Conservation (phyloP, 108 stramenopile species). For the Discostella stelligeroides region DNA sequence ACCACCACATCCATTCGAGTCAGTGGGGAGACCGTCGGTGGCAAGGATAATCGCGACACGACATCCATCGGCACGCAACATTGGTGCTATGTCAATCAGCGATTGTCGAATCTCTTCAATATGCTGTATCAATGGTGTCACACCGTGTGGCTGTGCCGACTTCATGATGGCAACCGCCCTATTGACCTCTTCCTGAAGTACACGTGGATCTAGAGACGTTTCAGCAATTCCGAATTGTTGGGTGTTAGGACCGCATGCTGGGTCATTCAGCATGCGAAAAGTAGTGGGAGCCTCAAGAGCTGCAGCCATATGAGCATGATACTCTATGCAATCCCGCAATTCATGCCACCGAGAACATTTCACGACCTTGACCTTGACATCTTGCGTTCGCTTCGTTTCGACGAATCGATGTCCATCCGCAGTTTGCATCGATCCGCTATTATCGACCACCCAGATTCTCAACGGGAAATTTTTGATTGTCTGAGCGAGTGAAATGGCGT, state of each 20-base stretch:
- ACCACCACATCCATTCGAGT: slow-evolving; percentile 53
- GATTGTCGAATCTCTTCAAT: slow-evolving; percentile 67
- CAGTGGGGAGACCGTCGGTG: slow-evolving; percentile 86
- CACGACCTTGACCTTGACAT: slow-evolving; percentile 55
- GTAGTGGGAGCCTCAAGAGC: slow-evolving; percentile 62
- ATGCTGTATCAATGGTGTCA: slow-evolving; percentile 78
- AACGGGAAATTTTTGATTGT: slow-evolving; percentile 54
- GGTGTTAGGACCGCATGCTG: slow-evolving; percentile 47
- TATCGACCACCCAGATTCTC: slow-evolving; percentile 79
- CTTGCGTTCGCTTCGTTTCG: slow-evolving; percentile 30
- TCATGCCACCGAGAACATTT: slow-evolving; percentile 77
- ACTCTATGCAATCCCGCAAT: slow-evolving; percentile 60
- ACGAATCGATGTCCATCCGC: slow-evolving; percentile 84
- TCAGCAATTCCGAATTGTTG: slow-evolving; percentile 57
- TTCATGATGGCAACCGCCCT: slow-evolving; percentile 60
- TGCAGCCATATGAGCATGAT: slow-evolving; percentile 70
- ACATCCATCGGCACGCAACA: slow-evolving; percentile 60
- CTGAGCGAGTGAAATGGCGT: slow-evolving; percentile 60
- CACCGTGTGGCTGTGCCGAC: slow-evolving; percentile 63
- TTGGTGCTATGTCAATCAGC: slow-evolving; percentile 53
- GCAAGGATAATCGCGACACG: slow-evolving; percentile 83
- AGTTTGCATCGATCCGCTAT: slow-evolving; percentile 72
- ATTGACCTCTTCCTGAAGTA: slow-evolving; percentile 51
- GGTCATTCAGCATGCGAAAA: slow-evolving; percentile 77
- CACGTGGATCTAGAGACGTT: slow-evolving; percentile 26